phyloP scores from a whole-genome alignment of 495 filamentous ascomycete species.

The Talaromyces adpressus region DNA sequence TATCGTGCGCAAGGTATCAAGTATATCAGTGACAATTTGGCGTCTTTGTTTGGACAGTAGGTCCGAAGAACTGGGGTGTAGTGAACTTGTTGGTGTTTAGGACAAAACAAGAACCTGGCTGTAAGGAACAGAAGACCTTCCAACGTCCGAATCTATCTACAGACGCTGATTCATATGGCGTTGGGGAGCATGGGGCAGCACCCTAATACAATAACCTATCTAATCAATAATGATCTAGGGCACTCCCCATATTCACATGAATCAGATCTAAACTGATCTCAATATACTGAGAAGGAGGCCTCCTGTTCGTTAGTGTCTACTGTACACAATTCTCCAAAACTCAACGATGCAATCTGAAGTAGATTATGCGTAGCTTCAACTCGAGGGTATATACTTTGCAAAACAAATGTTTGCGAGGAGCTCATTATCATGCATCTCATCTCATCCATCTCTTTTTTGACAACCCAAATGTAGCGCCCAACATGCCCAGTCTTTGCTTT shows the following conservation, averaged over 20 bases:
- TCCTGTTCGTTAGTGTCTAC: too few species aligned
- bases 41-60: not conserved
- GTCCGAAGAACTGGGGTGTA: too few species aligned
- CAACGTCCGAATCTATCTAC: too few species aligned
- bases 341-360: slow-evolving; percentile 19
- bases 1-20: not conserved
- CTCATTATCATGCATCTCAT: slow-evolving; percentile 29
- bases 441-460: slow-evolving; percentile 10
- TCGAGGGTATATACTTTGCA: slow-evolving; percentile 43
- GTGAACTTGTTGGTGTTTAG: not conserved
- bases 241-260: too few species aligned
- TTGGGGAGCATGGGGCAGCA: too few species aligned
- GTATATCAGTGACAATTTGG: not conserved
- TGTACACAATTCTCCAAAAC: not conserved
- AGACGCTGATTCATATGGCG: too few species aligned
- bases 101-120: too few species aligned
- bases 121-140: too few species aligned
- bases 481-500: slow-evolving; percentile 17
- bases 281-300: too few species aligned
- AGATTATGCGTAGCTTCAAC: slow-evolving; percentile 45
- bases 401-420: slow-evolving; percentile 36
- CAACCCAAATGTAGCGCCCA: slow-evolving; percentile 12
- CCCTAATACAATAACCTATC: too few species aligned
- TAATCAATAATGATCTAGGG: too few species aligned
- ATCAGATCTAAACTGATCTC: too few species aligned